phyloP scores from a whole-genome alignment of 2,329 filamentous ascomycete genomes.

The Dothistroma septosporum region DNA sequence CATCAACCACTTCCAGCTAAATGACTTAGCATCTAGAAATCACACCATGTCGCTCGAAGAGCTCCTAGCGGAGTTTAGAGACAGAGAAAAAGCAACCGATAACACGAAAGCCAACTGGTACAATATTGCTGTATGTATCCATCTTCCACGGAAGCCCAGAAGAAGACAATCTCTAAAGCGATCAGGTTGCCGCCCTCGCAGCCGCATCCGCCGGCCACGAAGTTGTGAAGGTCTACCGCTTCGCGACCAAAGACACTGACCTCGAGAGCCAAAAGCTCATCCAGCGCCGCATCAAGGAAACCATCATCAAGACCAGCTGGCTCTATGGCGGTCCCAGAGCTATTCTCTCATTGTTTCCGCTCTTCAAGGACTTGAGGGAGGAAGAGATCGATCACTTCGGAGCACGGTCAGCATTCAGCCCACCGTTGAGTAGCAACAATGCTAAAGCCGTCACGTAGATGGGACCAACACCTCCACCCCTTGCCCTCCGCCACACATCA shows the following conservation, averaged over 20 bases:
- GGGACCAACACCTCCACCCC: background rate
- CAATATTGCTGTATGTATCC: background rate
- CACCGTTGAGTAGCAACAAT: background rate
- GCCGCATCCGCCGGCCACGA: conserved; percentile 14
- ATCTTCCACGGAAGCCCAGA: background rate
- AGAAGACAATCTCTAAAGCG: background rate
- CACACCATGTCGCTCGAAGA: conserved; percentile 1
- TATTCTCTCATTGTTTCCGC: conserved; percentile 11
- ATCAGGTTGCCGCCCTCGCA: conserved; percentile 9
- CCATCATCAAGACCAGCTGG: conserved; percentile 12
- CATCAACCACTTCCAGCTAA: background rate
- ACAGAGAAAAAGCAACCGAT: background rate
- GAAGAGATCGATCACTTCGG: conserved; percentile 15
- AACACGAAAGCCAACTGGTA: conserved; percentile 5
- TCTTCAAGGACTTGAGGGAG: conserved; percentile 15
- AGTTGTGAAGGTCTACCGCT: conserved; percentile 15
- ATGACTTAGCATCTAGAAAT: background rate
- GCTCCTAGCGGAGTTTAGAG: conserved; percentile 2
- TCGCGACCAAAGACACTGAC: conserved; percentile 7
- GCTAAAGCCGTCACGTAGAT: background rate
- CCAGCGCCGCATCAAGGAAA: conserved; percentile 16
- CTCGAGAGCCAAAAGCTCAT: conserved; percentile 12
- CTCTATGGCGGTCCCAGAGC: conserved; percentile 13
- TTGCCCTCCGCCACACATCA: background rate
- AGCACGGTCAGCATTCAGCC: background rate